These are phyloP conservation scores for Lentinula detonsa DNA, from an alignment of 768 basidiomycete genomes.

Conservation along the genomic window DNA sequence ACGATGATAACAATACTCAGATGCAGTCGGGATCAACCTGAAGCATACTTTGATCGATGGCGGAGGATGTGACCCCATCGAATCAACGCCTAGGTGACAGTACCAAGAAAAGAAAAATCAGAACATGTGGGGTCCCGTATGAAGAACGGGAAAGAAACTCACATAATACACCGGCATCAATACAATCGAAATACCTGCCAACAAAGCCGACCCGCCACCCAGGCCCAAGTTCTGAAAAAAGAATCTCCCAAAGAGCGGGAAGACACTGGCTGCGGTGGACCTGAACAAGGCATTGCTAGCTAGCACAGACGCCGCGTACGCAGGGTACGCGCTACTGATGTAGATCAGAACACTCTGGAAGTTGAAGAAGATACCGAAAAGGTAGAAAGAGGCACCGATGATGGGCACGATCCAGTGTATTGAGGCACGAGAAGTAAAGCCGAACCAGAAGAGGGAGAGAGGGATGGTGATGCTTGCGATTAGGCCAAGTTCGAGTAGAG, in stretches of 20 bases:
- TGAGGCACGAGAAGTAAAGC: conserved; percentile 20
- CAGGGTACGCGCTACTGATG: conserved; percentile 23
- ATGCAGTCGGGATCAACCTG: not conserved
- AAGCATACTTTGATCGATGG: not conserved
- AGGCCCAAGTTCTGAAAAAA: conserved; percentile 10
- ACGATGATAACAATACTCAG: not conserved
- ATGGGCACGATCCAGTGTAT: conserved; percentile 29
- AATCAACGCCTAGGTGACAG: not conserved
- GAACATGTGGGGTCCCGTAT: not conserved
- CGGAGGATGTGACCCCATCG: not conserved
- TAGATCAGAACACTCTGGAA: conserved; percentile 24
- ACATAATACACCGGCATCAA: conserved; percentile 19
- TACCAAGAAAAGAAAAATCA: not conserved
- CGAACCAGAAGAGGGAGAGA: conserved; percentile 26
- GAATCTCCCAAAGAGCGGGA: conserved; percentile 10
- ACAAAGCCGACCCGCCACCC: conserved; percentile 18
- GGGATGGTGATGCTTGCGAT: conserved; percentile 25
- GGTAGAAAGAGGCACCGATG: conserved; percentile 25
- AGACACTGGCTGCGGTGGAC: conserved; percentile 18
- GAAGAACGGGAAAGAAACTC: not conserved
- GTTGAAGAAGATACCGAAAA: conserved; percentile 23
- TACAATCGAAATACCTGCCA: conserved; percentile 18
- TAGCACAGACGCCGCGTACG: conserved; percentile 24
- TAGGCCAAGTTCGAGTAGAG: conserved; percentile 25
- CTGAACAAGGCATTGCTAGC: conserved; percentile 28